Evolutionary conservation across 2,329 filamentous ascomycete genomes (phyloP).

Genomic region (Calonectria pteridis): DNA sequence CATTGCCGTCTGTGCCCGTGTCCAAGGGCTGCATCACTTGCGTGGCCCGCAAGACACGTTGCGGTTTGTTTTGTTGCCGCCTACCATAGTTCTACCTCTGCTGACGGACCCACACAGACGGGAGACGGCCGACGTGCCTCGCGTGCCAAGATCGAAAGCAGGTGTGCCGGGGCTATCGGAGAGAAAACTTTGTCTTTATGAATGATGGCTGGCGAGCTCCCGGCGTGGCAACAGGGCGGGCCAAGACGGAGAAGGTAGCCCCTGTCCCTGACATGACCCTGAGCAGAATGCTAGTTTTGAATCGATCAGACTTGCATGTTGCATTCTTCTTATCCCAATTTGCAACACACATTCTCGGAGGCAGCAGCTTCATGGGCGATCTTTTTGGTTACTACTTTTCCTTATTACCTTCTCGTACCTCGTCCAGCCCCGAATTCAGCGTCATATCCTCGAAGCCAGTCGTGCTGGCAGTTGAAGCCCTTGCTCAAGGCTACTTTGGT

Average conservation of each 20-base stretch:
- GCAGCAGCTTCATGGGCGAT: background rate
- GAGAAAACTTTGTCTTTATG: slow-evolving; percentile 2
- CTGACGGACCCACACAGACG: background rate
- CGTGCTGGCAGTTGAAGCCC: background rate
- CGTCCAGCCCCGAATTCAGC: background rate
- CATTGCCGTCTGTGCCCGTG: background rate
- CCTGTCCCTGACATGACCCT: background rate
- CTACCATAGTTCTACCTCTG: background rate
- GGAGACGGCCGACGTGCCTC: background rate
- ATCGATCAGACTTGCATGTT: background rate
- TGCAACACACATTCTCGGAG: background rate
- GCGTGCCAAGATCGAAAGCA: slow-evolving; percentile 3
- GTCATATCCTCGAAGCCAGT: background rate
- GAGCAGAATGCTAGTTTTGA: background rate
- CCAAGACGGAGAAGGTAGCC: background rate
- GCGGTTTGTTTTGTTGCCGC: background rate
- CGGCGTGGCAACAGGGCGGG: background rate
- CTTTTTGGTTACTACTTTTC: slow-evolving; percentile 1
- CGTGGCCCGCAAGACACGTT: slow-evolving; percentile 4
- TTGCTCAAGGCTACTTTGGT: slow-evolving; percentile 3
- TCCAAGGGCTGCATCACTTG: slow-evolving; percentile 13
- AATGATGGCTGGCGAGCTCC: slow-evolving; percentile 11
- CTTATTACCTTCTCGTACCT: background rate
- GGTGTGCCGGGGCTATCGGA: slow-evolving; percentile 4
- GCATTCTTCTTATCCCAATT: slow-evolving; percentile 1